Percentiles rank a stretch among this genome's conserved stretches.
These are phyloP conservation scores for Brassica incana DNA, from an alignment of 345 rosid species.

Conservation along the genomic window DNA sequence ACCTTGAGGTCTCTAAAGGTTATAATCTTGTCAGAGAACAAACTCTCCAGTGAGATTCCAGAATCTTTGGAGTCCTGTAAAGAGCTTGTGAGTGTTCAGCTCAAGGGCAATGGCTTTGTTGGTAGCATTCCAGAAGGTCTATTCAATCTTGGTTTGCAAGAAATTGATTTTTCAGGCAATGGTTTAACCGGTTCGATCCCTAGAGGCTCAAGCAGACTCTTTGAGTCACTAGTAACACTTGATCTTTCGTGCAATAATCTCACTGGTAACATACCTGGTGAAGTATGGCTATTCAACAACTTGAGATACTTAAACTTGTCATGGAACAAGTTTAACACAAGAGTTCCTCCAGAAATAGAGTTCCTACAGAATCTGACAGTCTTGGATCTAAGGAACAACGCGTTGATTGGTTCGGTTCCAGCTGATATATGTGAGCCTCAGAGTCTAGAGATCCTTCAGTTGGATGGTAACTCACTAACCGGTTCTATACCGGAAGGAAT, in stretches of 20 bases:
- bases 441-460: not conserved
- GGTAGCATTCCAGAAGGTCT: conserved; percentile 64
- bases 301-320: conserved; percentile 74
- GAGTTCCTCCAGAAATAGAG: conserved; percentile 69
- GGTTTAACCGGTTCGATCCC: conserved; percentile 62
- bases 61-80: conserved; percentile 52
- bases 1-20: conserved; percentile 50
- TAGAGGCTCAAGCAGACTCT: conserved; percentile 55
- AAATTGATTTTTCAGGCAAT: conserved; percentile 70
- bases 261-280: conserved; percentile 61
- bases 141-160: conserved; percentile 68
- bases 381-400: conserved; percentile 65
- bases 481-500: conserved; percentile 80
- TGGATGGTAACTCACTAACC: conserved; percentile 66
- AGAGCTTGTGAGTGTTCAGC: conserved; percentile 47
- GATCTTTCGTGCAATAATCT: conserved; percentile 76
- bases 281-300: conserved; percentile 58
- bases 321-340: conserved; percentile 68
- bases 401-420: conserved; percentile 62
- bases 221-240: conserved; percentile 48
- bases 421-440: conserved; percentile 68
- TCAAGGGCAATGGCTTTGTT: conserved; percentile 57
- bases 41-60: conserved; percentile 63
- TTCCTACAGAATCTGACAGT: conserved; percentile 61
- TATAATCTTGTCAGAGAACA: conserved; percentile 63